A percentile compares a stretch with the other conserved stretches of the same genome.
phyloP scores from a whole-genome alignment of 164 flowering plant species.

The Nymphaea thermarum region DNA sequence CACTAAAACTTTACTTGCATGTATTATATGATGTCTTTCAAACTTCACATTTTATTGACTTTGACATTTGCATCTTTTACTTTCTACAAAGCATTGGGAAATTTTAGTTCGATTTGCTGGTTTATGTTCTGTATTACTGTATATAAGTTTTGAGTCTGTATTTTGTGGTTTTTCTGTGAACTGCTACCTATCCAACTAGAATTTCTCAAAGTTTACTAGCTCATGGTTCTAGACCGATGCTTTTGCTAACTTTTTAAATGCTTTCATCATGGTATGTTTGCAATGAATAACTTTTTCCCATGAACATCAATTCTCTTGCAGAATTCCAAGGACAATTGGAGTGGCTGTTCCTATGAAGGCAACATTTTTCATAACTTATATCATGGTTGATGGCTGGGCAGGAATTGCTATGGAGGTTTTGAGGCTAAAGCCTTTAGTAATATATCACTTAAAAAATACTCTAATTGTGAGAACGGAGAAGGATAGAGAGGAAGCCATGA shows the following conservation, averaged over 20 bases:
- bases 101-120: no score
- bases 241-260: neutral
- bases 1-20: no score
- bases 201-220: neutral
- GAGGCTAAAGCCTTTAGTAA: conserved; percentile 58
- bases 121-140: no score
- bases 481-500: conserved; percentile 88
- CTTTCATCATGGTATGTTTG: neutral
- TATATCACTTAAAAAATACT: conserved; percentile 66
- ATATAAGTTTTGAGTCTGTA: no score
- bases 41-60: neutral
- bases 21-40: no score
- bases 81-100: no score
- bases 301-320: conserved; percentile 16
- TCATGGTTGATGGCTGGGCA: conserved; percentile 97
- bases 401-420: conserved; percentile 81
- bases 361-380: conserved; percentile 80
- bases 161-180: no score
- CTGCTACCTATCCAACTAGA: no score
- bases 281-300: neutral
- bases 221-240: neutral
- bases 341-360: conserved; percentile 76
- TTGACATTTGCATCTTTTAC: neutral
- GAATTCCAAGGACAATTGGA: conserved; percentile 65
- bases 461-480: conserved; percentile 84